phyloP scores from a whole-genome alignment of 306 rosid species.

The Corylus americana region DNA sequence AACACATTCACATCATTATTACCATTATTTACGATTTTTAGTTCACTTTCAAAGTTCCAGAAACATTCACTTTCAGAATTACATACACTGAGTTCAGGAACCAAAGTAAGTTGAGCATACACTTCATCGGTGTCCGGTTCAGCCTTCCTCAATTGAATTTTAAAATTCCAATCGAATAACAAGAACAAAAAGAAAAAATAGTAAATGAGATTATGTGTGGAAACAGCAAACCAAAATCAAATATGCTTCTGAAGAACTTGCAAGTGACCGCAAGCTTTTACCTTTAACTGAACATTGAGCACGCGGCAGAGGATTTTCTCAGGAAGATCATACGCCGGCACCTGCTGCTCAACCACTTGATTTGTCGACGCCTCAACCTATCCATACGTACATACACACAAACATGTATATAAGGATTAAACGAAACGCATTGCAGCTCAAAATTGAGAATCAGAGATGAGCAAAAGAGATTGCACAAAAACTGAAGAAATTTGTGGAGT shows the following conservation, averaged over 20 bases:
- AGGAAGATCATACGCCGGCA: conserved; percentile 54
- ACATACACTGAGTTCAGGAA: conserved; percentile 41
- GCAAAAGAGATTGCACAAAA: neutral
- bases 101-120: conserved; percentile 53
- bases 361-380: conserved; percentile 62
- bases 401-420: neutral
- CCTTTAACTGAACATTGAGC: conserved; percentile 49
- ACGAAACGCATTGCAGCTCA: conserved; percentile 3
- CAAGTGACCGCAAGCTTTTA: neutral
- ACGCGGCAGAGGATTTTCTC: conserved; percentile 54
- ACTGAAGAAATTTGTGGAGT: neutral
- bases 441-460: neutral
- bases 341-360: conserved; percentile 56
- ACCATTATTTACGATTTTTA: neutral
- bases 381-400: neutral
- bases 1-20: neutral
- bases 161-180: neutral
- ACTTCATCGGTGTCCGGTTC: conserved; percentile 61
- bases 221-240: neutral
- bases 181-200: neutral
- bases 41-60: neutral
- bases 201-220: neutral
- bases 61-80: neutral
- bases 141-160: conserved; percentile 34
- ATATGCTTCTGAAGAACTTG: neutral